Percentiles rank a stretch among this genome's conserved stretches.
These are phyloP conservation scores for Dictyostelium purpureum DNA, from an alignment of 78 protist species.

Conservation along the genomic window DNA sequence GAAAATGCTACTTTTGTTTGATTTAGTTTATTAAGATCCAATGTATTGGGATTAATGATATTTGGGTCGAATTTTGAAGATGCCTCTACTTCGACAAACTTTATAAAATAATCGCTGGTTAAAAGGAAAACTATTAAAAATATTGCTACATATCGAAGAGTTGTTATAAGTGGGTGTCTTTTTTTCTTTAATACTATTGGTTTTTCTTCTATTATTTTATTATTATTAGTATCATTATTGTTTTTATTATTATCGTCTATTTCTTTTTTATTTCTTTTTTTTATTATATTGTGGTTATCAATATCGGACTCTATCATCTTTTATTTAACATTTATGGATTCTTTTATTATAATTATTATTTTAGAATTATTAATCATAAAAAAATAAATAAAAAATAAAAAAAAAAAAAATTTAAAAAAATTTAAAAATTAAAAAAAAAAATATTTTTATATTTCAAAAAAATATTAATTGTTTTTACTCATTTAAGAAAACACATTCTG, in stretches of 20 bases:
- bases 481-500: no score
- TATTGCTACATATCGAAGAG: neutral
- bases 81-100: neutral
- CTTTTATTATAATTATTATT: no score
- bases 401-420: no score
- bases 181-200: conserved; percentile 1
- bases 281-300: neutral
- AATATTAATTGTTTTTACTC: no score
- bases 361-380: no score
- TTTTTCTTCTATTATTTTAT: neutral
- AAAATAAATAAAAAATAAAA: no score
- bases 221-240: neutral
- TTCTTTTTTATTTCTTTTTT: neutral
- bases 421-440: no score
- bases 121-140: neutral
- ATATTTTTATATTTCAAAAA: no score
- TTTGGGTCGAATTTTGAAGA: neutral
- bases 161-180: conserved; percentile 5
- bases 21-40: neutral
- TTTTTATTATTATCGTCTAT: neutral
- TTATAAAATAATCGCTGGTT: neutral
- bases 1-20: neutral
- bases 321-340: no score
- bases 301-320: no score
- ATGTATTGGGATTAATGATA: neutral